Evolutionary conservation across 1,284 basidiomycete species (phyloP), one percentile per base, ranked within the genome.

Genomic region (Ganoderma leucocontextum): DNA sequence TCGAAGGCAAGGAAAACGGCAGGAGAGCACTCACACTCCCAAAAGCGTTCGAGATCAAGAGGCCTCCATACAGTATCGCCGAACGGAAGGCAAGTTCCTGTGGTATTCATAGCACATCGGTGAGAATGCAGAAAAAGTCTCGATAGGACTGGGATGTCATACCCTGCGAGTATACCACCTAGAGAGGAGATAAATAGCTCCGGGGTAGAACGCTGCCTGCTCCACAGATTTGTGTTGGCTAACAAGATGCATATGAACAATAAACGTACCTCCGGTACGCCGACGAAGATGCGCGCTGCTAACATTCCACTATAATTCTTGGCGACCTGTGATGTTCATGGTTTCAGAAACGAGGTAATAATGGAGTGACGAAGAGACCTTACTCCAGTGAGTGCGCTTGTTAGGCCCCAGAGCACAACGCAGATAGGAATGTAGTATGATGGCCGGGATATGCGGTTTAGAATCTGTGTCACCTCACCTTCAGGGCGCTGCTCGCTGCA

Each of bases 31-130:
- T 77, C 65, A 91, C 89, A 64, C 86, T 82, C 52, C 92, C 91
- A 76, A 94, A 93, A 2, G 93, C 92, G 79, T 93, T 94, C 0
- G 90, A 91, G 61, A 93, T 83, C n/a, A 94, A 80, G 3, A 89
- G 75, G 19, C 91, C 92, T 8, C 84, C 84, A 77, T 89, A 93
- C 2, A 95, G 83, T 65, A 93, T 84, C 0, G 91, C 89, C 60
- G 89, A 87, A 47, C 93, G 87, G 66, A 93, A 86, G 0, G 89
- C 88, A 7, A 91, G 79, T 78, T 91, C 89, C 88, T 90, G 65
- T 12, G 17, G 6, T n/a, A 19, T 29, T n/a, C 33, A 63, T 4
- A 29, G 33, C 3, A 7, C 36, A 17, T 49, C 19, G 41, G 49
- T 42, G 13, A n/a, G 41, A 44, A 55, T 52, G 52, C 49, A n/a